Conservation (phyloP, 192 early-diverging fungal species). For the Coemansia umbellata region DNA sequence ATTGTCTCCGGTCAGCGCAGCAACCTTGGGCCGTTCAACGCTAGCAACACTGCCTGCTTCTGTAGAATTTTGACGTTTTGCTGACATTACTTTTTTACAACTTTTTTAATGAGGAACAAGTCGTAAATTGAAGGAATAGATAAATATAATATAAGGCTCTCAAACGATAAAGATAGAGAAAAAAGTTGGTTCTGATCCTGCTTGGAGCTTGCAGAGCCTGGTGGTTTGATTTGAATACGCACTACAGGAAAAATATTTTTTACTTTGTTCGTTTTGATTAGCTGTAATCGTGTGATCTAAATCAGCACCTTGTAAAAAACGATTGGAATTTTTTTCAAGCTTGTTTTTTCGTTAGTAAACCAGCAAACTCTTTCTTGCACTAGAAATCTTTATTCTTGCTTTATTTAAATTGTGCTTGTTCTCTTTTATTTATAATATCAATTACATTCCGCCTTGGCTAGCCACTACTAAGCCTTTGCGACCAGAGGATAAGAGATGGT, state of each 20-base stretch:
- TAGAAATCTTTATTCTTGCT: constrained; percentile 3
- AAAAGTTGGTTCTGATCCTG: neutral
- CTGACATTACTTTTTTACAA: constrained; percentile 21
- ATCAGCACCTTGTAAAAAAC: no score
- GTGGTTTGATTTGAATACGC: neutral
- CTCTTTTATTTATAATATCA: neutral
- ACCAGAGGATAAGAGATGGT: no score
- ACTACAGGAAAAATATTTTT: constrained; percentile 18
- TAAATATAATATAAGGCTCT: neutral
- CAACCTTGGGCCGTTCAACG: constrained; percentile 23
- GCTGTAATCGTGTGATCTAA: neutral
- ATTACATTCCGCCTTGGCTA: neutral
- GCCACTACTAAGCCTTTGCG: neutral
- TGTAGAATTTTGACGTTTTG: constrained; percentile 31
- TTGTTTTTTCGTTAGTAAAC: neutral
- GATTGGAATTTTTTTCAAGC: neutral
- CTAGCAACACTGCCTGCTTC: constrained; percentile 4
- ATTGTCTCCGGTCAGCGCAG: constrained; percentile 17
- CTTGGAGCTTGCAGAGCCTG: neutral
- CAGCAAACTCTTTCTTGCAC: neutral
- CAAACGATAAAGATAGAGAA: constrained; percentile 2
- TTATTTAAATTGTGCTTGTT: neutral
- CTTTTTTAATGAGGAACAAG: neutral
- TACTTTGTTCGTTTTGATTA: neutral
- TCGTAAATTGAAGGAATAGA: neutral